Base-by-base conservation (phyloP, 2,329 filamentous ascomycete genomes). In the Alternaria sp. region DNA sequence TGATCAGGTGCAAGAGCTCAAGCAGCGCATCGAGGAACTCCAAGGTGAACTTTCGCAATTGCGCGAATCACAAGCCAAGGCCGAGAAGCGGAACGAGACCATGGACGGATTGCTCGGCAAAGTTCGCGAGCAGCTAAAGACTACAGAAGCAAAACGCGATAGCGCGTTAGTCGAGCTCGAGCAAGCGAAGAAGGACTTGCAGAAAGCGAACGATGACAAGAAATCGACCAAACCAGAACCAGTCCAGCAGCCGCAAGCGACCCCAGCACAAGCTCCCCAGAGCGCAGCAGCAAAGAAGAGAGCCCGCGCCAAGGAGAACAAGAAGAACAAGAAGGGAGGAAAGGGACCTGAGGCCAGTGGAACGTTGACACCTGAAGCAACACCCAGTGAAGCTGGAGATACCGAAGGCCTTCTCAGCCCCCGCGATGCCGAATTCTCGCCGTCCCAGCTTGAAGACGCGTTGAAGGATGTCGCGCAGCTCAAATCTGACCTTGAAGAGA, bases 291-390 rank as follows among this genome's bases (percentile, higher is more conserved):
- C 82, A 62, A 95, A 93, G 81, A 96, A 93, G 79, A 96, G 92
- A 79, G 96, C 93, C 67, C 57, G 58, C 15, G 84, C 83, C 69
- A 84, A 92, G 77, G 97, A 95, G 84, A 84, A 83, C 69, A 84
- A 92, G 77, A 97, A 95, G 84, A 97, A 96, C 86, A 91, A 90
- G 81, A 95, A 94, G 83, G 88, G 87, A 17, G 87, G 85, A 30
- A 88, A 87, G 67, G 68, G 59, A 23, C 51, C 62, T 6, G 73
- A 73, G 9, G 79, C 69, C 4, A 49, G 59, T 10, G 77, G 80
- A 7, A 80, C 83, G 17, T 71, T 73, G 17, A 72, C 79, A 11
- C 67, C 75, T 8, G 77, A 82, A 19, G 68, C 77, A 25, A 73
- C 75, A 15, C 75, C 74, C 10, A 74, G 76, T 45, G 83, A 84